Evolutionary conservation across 2,329 filamentous ascomycete species (phyloP).

Genomic region (Hortaea sp.): DNA sequence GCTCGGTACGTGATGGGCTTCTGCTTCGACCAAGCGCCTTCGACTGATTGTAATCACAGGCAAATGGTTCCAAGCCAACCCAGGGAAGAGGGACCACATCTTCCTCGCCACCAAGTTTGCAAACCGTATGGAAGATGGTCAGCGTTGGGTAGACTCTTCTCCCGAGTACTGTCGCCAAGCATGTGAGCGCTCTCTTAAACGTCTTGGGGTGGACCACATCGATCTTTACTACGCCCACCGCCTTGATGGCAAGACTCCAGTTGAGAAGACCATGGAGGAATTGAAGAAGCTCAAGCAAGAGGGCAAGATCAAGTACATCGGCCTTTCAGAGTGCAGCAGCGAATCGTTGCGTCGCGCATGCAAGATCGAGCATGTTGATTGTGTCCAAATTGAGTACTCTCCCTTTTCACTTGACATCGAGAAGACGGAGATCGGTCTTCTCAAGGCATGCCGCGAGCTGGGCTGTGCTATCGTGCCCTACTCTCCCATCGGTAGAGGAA

Average conservation of each 20-base stretch:
- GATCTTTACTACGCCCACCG: conserved; percentile 37
- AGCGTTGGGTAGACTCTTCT: conserved; percentile 26
- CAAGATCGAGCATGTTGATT: conserved; percentile 41
- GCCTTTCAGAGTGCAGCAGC: conserved; percentile 44
- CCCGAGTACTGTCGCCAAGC: conserved; percentile 33
- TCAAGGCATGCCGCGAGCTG: conserved; percentile 48
- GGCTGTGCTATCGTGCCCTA: conserved; percentile 49
- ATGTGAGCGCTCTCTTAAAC: conserved; percentile 29
- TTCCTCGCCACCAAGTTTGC: conserved; percentile 47
- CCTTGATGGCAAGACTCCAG: conserved; percentile 33
- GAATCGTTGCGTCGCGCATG: conserved; percentile 42
- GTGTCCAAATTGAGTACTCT: conserved; percentile 42
- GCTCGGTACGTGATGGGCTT: conserved; percentile 24
- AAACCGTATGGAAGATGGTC: conserved; percentile 28
- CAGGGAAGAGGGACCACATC: conserved; percentile 38
- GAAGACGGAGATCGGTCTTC: conserved; percentile 40
- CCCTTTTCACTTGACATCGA: conserved; percentile 52
- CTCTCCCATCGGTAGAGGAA: conserved; percentile 47
- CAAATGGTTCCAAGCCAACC: conserved; percentile 32
- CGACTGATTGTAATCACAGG: conserved; percentile 6
- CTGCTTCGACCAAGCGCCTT: not conserved
- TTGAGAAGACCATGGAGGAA: conserved; percentile 40
- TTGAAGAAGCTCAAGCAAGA: conserved; percentile 41
- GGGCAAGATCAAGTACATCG: conserved; percentile 49
- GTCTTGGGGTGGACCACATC: conserved; percentile 30